A percentile compares a stretch with the other conserved stretches of the same genome.
Conservation (phyloP, 768 basidiomycete genomes). For the Multifurca ochricompacta region DNA sequence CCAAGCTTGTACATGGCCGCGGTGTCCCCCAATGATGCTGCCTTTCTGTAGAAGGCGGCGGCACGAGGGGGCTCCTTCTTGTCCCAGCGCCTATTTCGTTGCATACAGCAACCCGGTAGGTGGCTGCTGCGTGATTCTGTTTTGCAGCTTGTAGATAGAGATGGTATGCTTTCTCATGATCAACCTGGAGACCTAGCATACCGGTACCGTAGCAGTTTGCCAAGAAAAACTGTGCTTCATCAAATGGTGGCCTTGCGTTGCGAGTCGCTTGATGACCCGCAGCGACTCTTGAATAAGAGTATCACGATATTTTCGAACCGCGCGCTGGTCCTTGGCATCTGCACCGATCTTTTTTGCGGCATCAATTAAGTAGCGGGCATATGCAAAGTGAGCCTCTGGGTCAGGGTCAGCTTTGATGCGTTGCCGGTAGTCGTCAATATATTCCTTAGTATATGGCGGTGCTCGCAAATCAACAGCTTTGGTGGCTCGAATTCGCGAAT, state of each 20-base stretch:
- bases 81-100: slow-evolving; percentile 99
- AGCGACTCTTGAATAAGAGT: slow-evolving; percentile 79
- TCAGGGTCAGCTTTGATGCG: slow-evolving; percentile 97
- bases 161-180: slow-evolving; percentile 97
- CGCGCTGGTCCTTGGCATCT: slow-evolving; percentile 65
- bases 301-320: slow-evolving; percentile 88
- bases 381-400: slow-evolving; percentile 94
- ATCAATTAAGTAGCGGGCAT: slow-evolving; percentile 98
- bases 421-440: slow-evolving; percentile 95
- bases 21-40: slow-evolving; percentile 92
- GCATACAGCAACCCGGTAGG: slow-evolving; percentile 96
- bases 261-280: slow-evolving; percentile 87
- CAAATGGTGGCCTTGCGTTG: slow-evolving; percentile 88
- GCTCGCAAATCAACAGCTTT: slow-evolving; percentile 77
- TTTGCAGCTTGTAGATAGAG: slow-evolving; percentile 95
- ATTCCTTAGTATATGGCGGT: slow-evolving; percentile 90
- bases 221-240: slow-evolving; percentile 97
- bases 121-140: slow-evolving; percentile 91
- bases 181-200: slow-evolving; percentile 88
- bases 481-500: slow-evolving; percentile 53
- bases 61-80: slow-evolving; percentile 82
- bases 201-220: slow-evolving; percentile 97
- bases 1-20: slow-evolving; percentile 99
- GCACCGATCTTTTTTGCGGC: slow-evolving; percentile 88
- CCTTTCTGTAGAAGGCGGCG: slow-evolving; percentile 93